These are phyloP conservation scores for Wickerhamomyces strasburgensis DNA, from an alignment of 805 yeast genomes.

Conservation along the genomic window DNA sequence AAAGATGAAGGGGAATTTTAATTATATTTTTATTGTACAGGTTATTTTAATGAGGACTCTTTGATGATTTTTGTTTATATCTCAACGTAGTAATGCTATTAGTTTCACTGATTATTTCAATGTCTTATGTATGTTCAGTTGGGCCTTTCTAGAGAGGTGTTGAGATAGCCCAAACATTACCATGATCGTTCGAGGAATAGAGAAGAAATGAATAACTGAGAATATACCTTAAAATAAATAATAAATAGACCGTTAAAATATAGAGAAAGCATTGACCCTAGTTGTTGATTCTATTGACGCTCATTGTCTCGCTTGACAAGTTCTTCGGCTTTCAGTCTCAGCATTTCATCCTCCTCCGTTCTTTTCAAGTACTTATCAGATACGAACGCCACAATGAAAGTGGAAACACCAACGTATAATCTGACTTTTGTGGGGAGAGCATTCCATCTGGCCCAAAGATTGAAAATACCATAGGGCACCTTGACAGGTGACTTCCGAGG, in stretches of 20 bases:
- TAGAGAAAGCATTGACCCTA: no score
- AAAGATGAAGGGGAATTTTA: neutral
- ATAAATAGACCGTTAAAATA: no score
- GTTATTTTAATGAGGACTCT: neutral
- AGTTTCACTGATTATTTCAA: neutral
- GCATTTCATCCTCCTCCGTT: slow-evolving; percentile 14
- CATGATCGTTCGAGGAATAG: no score
- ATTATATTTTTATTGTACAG: neutral
- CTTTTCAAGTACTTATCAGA: slow-evolving; percentile 21
- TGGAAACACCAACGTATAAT: slow-evolving; percentile 25
- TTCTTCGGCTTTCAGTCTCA: slow-evolving; percentile 4
- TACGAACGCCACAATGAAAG: slow-evolving; percentile 24
- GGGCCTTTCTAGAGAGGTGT: no score
- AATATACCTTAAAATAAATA: no score
- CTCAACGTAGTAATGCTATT: neutral
- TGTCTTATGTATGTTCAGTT: no score
- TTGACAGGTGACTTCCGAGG: neutral
- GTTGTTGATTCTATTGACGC: no score
- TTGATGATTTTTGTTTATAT: neutral
- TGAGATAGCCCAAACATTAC: no score
- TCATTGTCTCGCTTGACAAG: slow-evolving; percentile 15
- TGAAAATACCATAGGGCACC: slow-evolving; percentile 1
- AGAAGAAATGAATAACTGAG: no score
- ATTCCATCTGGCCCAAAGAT: slow-evolving; percentile 17
- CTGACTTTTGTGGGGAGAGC: slow-evolving; percentile 21